phyloP scores from a whole-genome alignment of 2,329 filamentous ascomycete genomes.

The Phyllosticta ampelicida region DNA sequence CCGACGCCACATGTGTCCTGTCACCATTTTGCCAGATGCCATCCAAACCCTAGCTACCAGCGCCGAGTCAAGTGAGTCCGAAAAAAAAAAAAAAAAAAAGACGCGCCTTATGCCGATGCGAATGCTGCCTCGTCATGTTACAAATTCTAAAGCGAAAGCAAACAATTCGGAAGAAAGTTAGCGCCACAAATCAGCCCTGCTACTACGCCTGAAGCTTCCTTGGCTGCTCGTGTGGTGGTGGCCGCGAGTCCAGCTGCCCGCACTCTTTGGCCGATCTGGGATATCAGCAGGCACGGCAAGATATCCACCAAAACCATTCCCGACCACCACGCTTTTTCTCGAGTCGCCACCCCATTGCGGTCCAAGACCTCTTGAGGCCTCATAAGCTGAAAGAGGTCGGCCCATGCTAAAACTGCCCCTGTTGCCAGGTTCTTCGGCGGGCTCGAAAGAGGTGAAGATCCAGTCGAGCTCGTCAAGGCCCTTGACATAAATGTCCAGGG shows the following conservation, averaged over 20 bases:
- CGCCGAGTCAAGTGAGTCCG: constrained; percentile 5
- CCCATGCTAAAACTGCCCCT: constrained; percentile 30
- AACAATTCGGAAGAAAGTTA: not conserved
- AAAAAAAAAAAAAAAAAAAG: not conserved
- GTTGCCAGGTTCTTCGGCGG: constrained; percentile 33
- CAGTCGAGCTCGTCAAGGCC: constrained; percentile 57
- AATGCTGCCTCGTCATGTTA: not conserved
- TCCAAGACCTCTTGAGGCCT: constrained; percentile 37
- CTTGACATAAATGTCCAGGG: constrained; percentile 54
- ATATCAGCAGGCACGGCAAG: constrained; percentile 45
- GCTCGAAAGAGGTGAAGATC: constrained; percentile 53
- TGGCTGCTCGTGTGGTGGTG: constrained; percentile 1
- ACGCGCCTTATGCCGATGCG: not conserved
- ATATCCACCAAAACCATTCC: constrained; percentile 57
- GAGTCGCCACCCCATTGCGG: constrained; percentile 50
- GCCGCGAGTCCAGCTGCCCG: constrained; percentile 16
- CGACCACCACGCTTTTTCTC: constrained; percentile 52
- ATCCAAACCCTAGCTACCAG: constrained; percentile 10
- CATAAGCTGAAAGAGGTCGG: constrained; percentile 36
- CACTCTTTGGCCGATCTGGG: constrained; percentile 24
- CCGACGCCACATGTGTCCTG: constrained; percentile 8
- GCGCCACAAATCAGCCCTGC: constrained; percentile 10
- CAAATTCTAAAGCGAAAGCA: not conserved
- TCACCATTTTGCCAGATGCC: constrained; percentile 1
- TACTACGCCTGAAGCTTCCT: constrained; percentile 1